phyloP scores from a whole-genome alignment of 2,329 filamentous ascomycete species.

The Xylariaceae sp. region DNA sequence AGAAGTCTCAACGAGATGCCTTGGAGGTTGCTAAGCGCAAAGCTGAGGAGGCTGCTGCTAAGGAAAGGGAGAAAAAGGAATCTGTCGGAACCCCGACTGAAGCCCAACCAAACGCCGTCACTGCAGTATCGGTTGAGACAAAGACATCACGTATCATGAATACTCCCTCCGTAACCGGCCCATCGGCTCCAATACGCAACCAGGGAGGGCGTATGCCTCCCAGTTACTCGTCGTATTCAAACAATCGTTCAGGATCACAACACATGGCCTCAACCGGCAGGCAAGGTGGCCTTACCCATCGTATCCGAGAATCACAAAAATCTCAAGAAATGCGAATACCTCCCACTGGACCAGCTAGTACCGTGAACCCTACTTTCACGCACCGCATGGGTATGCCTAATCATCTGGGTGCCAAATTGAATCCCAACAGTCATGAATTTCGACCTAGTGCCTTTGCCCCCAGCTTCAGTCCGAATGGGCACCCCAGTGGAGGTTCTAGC shows the following conservation, averaged over 20 bases:
- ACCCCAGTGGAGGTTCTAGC: slow-evolving; percentile 66
- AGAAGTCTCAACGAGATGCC: slow-evolving; percentile 75
- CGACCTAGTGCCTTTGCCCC: slow-evolving; percentile 77
- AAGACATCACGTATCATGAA: slow-evolving; percentile 34
- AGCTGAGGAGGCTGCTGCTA: slow-evolving; percentile 39
- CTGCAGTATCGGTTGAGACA: slow-evolving; percentile 25
- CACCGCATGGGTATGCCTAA: slow-evolving; percentile 50
- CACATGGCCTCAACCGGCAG: slow-evolving; percentile 40
- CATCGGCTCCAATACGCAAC: slow-evolving; percentile 21
- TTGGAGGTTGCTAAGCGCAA: slow-evolving; percentile 55
- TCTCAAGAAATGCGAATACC: slow-evolving; percentile 63
- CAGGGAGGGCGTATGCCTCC: slow-evolving; percentile 49
- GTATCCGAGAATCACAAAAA: slow-evolving; percentile 52
- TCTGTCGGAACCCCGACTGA: slow-evolving; percentile 41
- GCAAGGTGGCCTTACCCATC: slow-evolving; percentile 46
- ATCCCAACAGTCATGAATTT: slow-evolving; percentile 72
- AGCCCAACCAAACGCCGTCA: slow-evolving; percentile 36
- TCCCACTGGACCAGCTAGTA: slow-evolving; percentile 67
- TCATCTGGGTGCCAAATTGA: slow-evolving; percentile 54
- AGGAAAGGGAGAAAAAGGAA: slow-evolving; percentile 56
- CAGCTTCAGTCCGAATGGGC: slow-evolving; percentile 70
- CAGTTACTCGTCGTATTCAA: slow-evolving; percentile 45
- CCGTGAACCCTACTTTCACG: slow-evolving; percentile 49
- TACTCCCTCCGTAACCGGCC: slow-evolving; percentile 16
- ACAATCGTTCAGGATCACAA: slow-evolving; percentile 44